Percentiles rank a stretch among this genome's conserved stretches.
phyloP scores from a whole-genome alignment of 2,329 filamentous ascomycete genomes.

The Cercospora sp. region DNA sequence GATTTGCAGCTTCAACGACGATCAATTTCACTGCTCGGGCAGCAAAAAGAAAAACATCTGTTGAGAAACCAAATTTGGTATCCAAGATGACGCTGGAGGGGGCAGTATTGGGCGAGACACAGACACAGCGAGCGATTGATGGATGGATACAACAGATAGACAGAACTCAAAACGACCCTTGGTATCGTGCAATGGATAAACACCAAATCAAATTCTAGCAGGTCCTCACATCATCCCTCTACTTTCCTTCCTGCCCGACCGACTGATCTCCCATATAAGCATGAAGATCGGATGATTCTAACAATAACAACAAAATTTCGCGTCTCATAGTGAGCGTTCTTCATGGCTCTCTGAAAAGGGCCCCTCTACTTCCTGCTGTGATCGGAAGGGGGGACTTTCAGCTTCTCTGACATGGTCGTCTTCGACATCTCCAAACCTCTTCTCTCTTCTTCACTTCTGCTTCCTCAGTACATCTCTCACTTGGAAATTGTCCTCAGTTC shows the following conservation, averaged over 20 bases:
- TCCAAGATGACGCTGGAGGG: too few species aligned
- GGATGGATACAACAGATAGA: not conserved
- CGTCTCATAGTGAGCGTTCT: not conserved
- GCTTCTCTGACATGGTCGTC: not conserved
- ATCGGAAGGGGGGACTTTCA: not conserved
- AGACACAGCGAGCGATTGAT: too few species aligned
- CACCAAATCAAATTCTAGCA: not conserved
- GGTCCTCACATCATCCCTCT: not conserved
- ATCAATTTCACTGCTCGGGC: too few species aligned
- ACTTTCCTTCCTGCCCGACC: not conserved
- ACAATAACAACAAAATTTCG: not conserved
- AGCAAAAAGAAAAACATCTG: too few species aligned
- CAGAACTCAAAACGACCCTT: not conserved
- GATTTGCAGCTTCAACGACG: too few species aligned
- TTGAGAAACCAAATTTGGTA: too few species aligned
- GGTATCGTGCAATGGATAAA: not conserved
- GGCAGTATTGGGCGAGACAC: too few species aligned
- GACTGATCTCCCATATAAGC: not conserved
- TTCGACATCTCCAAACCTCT: not conserved
- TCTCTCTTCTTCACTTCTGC: not conserved
- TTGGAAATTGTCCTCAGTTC: too few species aligned
- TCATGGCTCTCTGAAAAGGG: not conserved
- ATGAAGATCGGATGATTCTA: not conserved
- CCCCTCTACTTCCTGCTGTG: not conserved
- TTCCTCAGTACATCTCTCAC: too few species aligned